A percentile compares a stretch with the other conserved stretches of the same genome.
phyloP scores from a whole-genome alignment of 1,139 yeast genomes.

The Magnusiomyces starmeri region DNA sequence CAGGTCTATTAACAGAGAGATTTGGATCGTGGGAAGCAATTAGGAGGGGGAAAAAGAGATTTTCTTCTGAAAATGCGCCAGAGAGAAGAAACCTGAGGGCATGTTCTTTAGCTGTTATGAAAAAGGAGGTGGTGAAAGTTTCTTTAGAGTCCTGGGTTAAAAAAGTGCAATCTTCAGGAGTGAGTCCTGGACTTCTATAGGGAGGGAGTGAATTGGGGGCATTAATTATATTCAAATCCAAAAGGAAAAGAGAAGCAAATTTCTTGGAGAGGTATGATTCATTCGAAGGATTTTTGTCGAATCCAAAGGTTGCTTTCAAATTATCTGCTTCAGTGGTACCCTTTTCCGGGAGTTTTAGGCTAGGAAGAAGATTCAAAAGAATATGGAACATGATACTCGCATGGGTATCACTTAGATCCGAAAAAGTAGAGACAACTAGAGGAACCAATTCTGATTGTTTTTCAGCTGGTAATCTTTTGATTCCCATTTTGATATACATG shows the following conservation, averaged over 20 bases:
- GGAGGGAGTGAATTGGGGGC: constrained; percentile 7
- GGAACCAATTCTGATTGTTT: constrained; percentile 40
- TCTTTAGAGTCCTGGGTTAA: constrained; percentile 66
- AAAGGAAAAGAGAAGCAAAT: constrained; percentile 50
- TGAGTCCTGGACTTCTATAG: constrained; percentile 54
- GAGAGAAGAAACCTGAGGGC: constrained; percentile 35
- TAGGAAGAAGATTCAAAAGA: constrained; percentile 46
- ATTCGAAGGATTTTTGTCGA: constrained; percentile 32
- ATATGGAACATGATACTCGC: constrained; percentile 58
- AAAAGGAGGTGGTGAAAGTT: constrained; percentile 42
- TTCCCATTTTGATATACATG: constrained; percentile 57
- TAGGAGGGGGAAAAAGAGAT: constrained; percentile 38
- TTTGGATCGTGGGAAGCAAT: constrained; percentile 59
- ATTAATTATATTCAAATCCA: constrained; percentile 33
- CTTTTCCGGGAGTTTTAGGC: constrained; percentile 46
- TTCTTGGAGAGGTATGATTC: constrained; percentile 41
- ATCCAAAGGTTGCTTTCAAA: constrained; percentile 28
- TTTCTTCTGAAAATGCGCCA: constrained; percentile 38
- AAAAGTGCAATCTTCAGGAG: constrained; percentile 47
- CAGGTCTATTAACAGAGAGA: constrained; percentile 45
- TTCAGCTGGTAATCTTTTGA: constrained; percentile 35
- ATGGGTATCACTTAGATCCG: constrained; percentile 34
- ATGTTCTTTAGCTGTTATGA: constrained; percentile 40
- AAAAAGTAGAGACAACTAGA: constrained; percentile 42
- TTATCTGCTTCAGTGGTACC: constrained; percentile 41